phyloP scores from a whole-genome alignment of 2,329 filamentous ascomycete genomes.

The Aspergillus fijiensis region DNA sequence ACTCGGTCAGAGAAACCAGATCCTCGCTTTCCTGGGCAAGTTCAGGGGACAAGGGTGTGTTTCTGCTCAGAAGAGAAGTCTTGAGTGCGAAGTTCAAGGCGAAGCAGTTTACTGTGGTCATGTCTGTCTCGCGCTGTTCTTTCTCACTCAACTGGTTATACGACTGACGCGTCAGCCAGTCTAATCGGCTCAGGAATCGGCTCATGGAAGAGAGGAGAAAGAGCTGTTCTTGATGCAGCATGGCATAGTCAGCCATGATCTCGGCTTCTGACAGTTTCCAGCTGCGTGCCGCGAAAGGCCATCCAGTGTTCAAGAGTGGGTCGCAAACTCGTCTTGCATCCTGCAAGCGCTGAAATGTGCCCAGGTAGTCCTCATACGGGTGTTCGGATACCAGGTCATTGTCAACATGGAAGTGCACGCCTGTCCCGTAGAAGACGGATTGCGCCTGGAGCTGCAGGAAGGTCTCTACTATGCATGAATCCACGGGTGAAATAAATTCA shows the following conservation, averaged over 20 bases:
- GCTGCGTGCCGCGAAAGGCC: background rate
- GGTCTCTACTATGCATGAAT: background rate
- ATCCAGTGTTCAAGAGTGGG: background rate
- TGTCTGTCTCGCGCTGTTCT: background rate
- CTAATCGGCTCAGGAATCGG: background rate
- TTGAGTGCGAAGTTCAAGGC: background rate
- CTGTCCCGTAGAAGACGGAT: background rate
- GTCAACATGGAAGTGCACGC: background rate
- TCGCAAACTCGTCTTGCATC: background rate
- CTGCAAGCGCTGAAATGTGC: background rate
- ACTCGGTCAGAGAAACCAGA: background rate
- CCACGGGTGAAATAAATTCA: background rate
- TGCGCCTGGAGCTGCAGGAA: background rate
- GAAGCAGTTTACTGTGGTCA: background rate
- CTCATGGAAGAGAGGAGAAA: background rate
- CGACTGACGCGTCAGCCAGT: background rate
- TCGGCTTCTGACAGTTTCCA: background rate
- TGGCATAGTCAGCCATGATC: background rate
- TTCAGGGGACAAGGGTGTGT: background rate
- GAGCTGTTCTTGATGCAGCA: background rate
- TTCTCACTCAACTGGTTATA: background rate
- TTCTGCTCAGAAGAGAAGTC: background rate
- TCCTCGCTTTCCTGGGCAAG: background rate
- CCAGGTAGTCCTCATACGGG: background rate
- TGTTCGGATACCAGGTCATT: background rate